These are phyloP conservation scores for Aspergillus hancockii DNA, from an alignment of 495 filamentous ascomycete species.

Conservation along the genomic window DNA sequence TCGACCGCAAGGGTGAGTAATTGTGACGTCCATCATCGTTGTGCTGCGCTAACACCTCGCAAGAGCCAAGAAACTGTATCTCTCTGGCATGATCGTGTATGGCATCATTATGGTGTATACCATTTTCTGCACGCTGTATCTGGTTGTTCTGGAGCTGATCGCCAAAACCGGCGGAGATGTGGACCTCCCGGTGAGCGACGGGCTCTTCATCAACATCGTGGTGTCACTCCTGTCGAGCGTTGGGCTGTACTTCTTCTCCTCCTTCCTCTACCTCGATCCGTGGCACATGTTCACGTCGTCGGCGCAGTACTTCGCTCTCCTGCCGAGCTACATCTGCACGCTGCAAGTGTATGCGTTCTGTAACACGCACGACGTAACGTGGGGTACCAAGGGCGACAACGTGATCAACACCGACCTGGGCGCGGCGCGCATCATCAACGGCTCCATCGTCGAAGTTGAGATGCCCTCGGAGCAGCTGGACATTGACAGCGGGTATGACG, in stretches of 20 bases:
- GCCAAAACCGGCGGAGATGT: slow-evolving; percentile 43
- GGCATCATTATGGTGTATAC: slow-evolving; percentile 95
- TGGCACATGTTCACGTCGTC: slow-evolving; percentile 99
- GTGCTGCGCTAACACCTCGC: slow-evolving; percentile 6
- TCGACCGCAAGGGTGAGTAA: slow-evolving; percentile 79
- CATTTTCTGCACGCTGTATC: slow-evolving; percentile 80
- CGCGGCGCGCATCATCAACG: slow-evolving; percentile 69
- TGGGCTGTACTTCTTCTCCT: slow-evolving; percentile 94
- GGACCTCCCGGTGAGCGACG: slow-evolving; percentile 67
- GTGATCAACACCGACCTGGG: slow-evolving; percentile 89
- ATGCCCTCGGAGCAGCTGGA: slow-evolving; percentile 98
- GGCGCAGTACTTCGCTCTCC: slow-evolving; percentile 88
- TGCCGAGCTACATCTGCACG: slow-evolving; percentile 94
- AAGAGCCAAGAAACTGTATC: slow-evolving; percentile 87
- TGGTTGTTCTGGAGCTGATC: slow-evolving; percentile 78
- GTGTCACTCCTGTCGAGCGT: slow-evolving; percentile 86
- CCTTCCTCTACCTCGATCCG: slow-evolving; percentile 93
- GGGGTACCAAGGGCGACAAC: slow-evolving; percentile 99
- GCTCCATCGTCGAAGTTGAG: slow-evolving; percentile 73
- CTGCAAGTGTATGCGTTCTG: slow-evolving; percentile 99
- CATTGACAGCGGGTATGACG: slow-evolving; percentile 97
- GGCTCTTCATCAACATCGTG: slow-evolving; percentile 92
- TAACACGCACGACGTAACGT: slow-evolving; percentile 98
- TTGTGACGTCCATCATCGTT: background rate
- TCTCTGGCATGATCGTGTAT: slow-evolving; percentile 84